Percentiles rank a stretch among this genome's conserved stretches.
phyloP scores from a whole-genome alignment of 305 asterid genomes.

The Salvia sclarea region DNA sequence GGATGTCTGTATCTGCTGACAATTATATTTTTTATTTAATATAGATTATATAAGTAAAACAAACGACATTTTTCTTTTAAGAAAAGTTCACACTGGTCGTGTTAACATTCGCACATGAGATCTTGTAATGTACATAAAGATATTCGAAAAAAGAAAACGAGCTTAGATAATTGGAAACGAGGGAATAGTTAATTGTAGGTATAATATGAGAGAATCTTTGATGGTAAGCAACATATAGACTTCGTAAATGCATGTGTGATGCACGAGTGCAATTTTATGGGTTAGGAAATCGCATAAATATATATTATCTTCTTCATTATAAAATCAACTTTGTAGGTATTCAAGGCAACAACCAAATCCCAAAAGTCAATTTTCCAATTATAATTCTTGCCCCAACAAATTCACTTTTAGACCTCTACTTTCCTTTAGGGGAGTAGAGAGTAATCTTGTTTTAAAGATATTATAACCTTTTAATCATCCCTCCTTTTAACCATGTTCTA shows the following conservation, averaged over 20 bases:
- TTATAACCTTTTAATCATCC: not conserved
- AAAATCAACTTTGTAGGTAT: conserved; percentile 42
- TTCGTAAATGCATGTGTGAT: conserved; percentile 10
- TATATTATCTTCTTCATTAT: conserved; percentile 43
- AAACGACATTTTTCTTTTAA: too few species aligned
- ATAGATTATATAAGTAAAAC: too few species aligned
- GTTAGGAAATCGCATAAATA: conserved; percentile 32
- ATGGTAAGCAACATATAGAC: conserved; percentile 28
- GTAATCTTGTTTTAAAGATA: not conserved
- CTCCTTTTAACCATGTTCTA: not conserved
- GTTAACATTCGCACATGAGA: too few species aligned
- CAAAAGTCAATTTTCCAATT: conserved; percentile 40
- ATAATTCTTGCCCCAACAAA: conserved; percentile 40
- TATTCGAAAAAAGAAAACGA: too few species aligned
- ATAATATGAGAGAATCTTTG: conserved; percentile 33
- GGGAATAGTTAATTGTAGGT: not conserved
- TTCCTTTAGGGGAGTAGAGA: not conserved
- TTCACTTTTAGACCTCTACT: conserved; percentile 23
- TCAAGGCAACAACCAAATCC: conserved; percentile 39
- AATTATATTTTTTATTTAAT: too few species aligned
- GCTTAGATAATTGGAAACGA: too few species aligned
- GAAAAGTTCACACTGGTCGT: too few species aligned
- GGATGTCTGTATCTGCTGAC: too few species aligned
- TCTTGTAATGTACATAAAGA: too few species aligned
- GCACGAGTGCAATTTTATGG: conserved; percentile 9